Evolutionary conservation across 345 rosid species (phyloP).

Genomic region (Dovyalis caffra): DNA sequence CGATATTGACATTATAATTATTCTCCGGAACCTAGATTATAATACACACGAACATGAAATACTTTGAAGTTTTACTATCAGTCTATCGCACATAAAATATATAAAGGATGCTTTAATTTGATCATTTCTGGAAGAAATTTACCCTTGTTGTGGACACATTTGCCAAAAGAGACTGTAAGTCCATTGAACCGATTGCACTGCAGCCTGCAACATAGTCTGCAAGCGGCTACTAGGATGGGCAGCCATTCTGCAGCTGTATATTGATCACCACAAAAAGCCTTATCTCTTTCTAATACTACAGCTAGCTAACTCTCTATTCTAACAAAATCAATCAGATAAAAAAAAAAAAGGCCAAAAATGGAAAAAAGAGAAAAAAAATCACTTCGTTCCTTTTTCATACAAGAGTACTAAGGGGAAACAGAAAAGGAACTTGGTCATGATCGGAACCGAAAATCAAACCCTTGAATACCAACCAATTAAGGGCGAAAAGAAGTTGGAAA

Average conservation of each 20-base stretch:
- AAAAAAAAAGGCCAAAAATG: not conserved
- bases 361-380: not conserved
- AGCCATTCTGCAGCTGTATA: slow-evolving; percentile 32
- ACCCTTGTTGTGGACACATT: slow-evolving; percentile 93
- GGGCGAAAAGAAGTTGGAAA: slow-evolving; percentile 15
- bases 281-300: not conserved
- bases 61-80: not conserved
- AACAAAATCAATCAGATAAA: not conserved
- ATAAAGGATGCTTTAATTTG: not conserved
- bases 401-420: slow-evolving; percentile 11
- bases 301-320: not conserved
- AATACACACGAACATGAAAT: not conserved
- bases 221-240: slow-evolving; percentile 54
- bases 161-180: slow-evolving; percentile 96
- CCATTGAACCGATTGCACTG: slow-evolving; percentile 93
- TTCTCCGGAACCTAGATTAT: not conserved
- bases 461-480: not conserved
- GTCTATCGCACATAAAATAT: not conserved
- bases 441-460: slow-evolving; percentile 32
- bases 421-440: not conserved
- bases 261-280: not conserved
- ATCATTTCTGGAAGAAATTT: slow-evolving; percentile 2
- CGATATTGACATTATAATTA: not conserved
- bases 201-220: slow-evolving; percentile 68
- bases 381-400: not conserved